A percentile compares a stretch with the other conserved stretches of the same genome.
Conservation (phyloP, 2,329 filamentous ascomycete species). For the Aspergillus arachidicola region DNA sequence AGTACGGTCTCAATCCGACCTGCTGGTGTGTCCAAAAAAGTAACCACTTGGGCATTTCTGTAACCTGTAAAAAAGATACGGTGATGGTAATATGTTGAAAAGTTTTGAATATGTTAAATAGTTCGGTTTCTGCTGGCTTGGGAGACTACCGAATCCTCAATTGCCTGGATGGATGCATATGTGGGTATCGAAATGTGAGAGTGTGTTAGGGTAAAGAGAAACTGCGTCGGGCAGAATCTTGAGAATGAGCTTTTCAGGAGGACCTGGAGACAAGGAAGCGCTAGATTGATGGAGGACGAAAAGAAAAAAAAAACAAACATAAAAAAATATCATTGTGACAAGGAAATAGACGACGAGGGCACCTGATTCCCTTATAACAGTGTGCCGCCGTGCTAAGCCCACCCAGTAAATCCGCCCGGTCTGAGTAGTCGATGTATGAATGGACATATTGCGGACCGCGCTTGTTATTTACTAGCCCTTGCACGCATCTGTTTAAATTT, state of each 20-base stretch:
- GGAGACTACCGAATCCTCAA: background rate
- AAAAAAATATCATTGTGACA: slow-evolving; percentile 5
- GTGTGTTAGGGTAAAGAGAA: background rate
- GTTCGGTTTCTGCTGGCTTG: background rate
- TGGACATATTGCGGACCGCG: slow-evolving; percentile 15
- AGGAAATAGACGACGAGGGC: slow-evolving; percentile 12
- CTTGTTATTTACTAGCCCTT: slow-evolving; percentile 14
- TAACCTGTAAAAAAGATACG: background rate
- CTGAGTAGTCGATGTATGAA: slow-evolving; percentile 22
- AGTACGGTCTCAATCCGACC: background rate
- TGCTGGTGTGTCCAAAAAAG: background rate
- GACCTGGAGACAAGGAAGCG: background rate
- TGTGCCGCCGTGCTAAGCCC: slow-evolving; percentile 14
- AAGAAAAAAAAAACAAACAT: background rate
- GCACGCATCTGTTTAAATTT: slow-evolving; percentile 10
- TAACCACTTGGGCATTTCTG: background rate
- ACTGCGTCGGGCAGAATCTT: background rate
- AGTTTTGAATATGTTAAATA: background rate
- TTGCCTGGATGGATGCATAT: background rate
- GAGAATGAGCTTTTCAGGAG: background rate
- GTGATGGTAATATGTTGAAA: background rate
- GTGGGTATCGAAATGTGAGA: background rate
- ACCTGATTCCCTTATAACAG: slow-evolving; percentile 19
- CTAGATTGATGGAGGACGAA: background rate
- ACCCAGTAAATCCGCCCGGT: slow-evolving; percentile 22